Percentiles rank a stretch among this genome's conserved stretches.
These are phyloP conservation scores for Schizosaccharomyces cryophilus DNA, from an alignment of 805 yeast genomes.

Conservation along the genomic window DNA sequence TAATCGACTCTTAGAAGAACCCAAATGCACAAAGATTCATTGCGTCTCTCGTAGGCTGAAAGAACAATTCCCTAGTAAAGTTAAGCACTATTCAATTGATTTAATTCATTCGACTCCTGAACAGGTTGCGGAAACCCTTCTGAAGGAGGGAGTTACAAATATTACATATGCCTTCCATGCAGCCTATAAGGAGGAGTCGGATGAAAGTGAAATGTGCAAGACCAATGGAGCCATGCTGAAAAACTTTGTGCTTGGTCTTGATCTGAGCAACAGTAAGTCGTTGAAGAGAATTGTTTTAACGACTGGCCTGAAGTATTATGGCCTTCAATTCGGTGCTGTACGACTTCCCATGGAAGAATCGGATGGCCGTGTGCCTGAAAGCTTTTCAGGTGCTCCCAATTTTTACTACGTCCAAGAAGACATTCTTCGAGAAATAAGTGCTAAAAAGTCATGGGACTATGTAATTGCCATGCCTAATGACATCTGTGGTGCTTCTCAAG, in stretches of 20 bases:
- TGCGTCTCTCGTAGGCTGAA: not conserved
- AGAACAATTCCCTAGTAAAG: not conserved
- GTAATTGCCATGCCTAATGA: not conserved
- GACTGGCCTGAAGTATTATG: not conserved
- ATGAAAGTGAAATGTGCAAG: not conserved
- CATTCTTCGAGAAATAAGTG: not conserved
- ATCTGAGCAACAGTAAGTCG: not conserved
- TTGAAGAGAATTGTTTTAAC: not conserved
- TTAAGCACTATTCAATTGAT: not conserved
- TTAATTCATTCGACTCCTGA: not conserved
- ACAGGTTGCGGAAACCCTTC: not conserved
- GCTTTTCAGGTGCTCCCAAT: not conserved
- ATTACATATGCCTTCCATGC: not conserved
- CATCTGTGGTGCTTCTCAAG: not conserved
- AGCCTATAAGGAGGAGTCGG: not conserved
- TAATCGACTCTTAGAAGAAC: not conserved
- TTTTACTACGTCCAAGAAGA: not conserved
- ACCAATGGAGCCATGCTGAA: not conserved
- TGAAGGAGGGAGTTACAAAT: not conserved
- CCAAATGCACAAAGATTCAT: not conserved
- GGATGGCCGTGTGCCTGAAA: not conserved
- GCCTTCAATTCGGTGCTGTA: not conserved
- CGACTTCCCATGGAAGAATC: not conserved
- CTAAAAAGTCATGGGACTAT: not conserved
- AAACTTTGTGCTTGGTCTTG: not conserved